phyloP scores from a whole-genome alignment of 192 early-diverging fungal species.

The Anaeromyces robustus region DNA sequence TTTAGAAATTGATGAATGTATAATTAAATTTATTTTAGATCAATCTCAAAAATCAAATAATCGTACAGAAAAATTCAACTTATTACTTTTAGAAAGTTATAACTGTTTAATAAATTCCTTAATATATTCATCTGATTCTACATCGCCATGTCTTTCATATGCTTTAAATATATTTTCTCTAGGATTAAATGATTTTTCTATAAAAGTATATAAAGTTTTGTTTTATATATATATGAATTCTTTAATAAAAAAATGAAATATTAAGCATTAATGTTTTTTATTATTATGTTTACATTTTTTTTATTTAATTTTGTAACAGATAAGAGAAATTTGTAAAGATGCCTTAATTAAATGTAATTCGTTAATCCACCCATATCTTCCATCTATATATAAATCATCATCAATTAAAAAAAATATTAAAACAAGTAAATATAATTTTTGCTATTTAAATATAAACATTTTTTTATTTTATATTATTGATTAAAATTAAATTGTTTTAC shows the following conservation, averaged over 20 bases:
- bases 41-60: not conserved
- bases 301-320: not conserved
- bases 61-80: not conserved
- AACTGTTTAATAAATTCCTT: not conserved
- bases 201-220: not conserved
- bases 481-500: too few relatives aligned
- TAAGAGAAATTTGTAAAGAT: not conserved
- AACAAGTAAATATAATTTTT: not conserved
- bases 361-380: not conserved
- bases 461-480: too few relatives aligned
- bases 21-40: not conserved
- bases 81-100: not conserved
- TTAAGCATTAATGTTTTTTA: too few relatives aligned
- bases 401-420: not conserved
- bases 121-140: not conserved
- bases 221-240: too few relatives aligned
- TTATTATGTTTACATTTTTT: too few relatives aligned
- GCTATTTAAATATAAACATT: not conserved
- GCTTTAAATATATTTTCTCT: not conserved
- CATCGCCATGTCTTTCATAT: not conserved
- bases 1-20: not conserved
- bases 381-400: not conserved
- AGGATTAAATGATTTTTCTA: not conserved
- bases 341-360: not conserved
- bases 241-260: too few relatives aligned